Base-by-base conservation (phyloP, 495 filamentous ascomycete species). In the Lasiosphaeriaceae sp. region DNA sequence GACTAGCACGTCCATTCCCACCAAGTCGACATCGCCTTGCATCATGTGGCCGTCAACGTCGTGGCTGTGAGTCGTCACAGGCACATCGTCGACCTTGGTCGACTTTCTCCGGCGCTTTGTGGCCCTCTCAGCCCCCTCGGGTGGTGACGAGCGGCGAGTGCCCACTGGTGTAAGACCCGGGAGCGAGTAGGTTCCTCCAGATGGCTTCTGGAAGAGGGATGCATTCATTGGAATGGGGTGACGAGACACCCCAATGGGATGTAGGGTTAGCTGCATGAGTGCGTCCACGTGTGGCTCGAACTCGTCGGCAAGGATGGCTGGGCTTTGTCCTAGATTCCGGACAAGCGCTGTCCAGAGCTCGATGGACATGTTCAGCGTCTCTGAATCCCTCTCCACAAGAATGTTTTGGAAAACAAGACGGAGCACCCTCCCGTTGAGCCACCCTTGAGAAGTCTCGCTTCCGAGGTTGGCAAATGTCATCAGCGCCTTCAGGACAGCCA, bases 41-140 rank as follows among this genome's bases (percentile, higher is more conserved):
- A 98, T 90, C 90, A 98, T 97, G 64, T 95, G 91, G 17, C 90
- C 94, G 66, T 98, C 94, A 35, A 98, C 90, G 68, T 98, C 96
- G 70, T 98, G 95, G 3, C 86, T 80, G 14, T 86, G 85, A 23
- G 75, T 72, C 11, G 76, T 54, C 0, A 83, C 66, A 23, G 82
- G 73, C n/a, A 82, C 68, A 20, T 89, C 83, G 59, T 92, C 88
- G 45, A 87, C 85, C 78, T 90, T 93, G 34, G 91, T 89, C 0
- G 86, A 87, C 66, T 90, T 92, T 61, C 90, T 85, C 31, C 90
- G 83, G 53, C 88, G 84, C 72, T 94, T 96, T 0, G 76, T 69
- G 17, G 82, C 72, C 31, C 79, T 64, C 56, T 66, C 47, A 54
- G 66, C 48, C 57, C 73, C 70, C 16, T 78, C 76, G 4, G 79